Evolutionary conservation across 441 rosid species (phyloP).

Genomic region (Heliophila coronopifolia): DNA sequence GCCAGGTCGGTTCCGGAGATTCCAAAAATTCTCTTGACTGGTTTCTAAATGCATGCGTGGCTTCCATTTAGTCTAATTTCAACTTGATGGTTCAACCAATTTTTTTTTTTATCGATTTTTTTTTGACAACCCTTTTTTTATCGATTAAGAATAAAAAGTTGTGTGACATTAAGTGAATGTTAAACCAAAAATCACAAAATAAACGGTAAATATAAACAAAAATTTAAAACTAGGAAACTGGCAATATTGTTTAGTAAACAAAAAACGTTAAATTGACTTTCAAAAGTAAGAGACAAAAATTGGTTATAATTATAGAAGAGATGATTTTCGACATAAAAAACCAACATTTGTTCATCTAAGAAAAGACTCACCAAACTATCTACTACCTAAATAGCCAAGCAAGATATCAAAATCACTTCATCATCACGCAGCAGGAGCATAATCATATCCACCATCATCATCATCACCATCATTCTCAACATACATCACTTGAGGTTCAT

Average conservation of each 20-base stretch:
- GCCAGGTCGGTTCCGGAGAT: too few relatives aligned
- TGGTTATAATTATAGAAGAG: background rate
- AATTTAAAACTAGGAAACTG: too few relatives aligned
- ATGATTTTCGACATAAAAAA: background rate
- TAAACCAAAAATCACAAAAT: too few relatives aligned
- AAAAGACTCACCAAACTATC: constrained; percentile 9
- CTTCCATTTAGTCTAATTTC: too few relatives aligned
- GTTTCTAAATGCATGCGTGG: too few relatives aligned
- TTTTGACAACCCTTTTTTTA: too few relatives aligned
- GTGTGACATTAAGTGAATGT: too few relatives aligned
- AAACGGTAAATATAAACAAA: too few relatives aligned
- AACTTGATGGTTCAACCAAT: too few relatives aligned
- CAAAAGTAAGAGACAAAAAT: background rate
- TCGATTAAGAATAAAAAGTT: too few relatives aligned
- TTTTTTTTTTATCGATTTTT: too few relatives aligned
- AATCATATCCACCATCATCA: constrained; percentile 19
- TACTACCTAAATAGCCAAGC: constrained; percentile 6
- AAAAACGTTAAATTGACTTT: background rate
- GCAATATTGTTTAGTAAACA: background rate
- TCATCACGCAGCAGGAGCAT: constrained; percentile 27
- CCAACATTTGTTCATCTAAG: background rate
- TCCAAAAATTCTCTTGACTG: too few relatives aligned
- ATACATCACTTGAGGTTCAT: background rate
- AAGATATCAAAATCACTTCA: background rate
- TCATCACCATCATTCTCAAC: constrained; percentile 22